Evolutionary conservation across 2,329 filamentous ascomycete species (phyloP), one percentile per base, ranked within the genome.

Genomic region (Pseudonectria buxi): DNA sequence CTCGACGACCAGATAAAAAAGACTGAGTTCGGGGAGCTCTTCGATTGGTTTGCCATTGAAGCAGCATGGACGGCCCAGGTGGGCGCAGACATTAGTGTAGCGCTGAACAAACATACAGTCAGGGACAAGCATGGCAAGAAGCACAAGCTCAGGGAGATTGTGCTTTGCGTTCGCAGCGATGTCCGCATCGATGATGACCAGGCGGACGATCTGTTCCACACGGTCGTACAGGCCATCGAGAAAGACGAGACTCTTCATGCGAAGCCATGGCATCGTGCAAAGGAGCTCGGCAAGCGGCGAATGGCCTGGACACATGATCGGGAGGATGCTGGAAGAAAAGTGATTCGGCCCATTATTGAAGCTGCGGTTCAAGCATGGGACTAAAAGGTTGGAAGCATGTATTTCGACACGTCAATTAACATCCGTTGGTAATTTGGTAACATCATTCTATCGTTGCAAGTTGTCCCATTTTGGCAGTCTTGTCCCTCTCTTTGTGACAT

Each of bases 11-110:
- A 68, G 39, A 67, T 68, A 35, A 43, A 54, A 9, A 65, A 63
- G 45, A 69, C 65, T 0, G 64, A 67, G 18, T 69, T 67, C 37
- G 53, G 57, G 30, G 65, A 65, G 43, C 57, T 69, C 5, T 69
- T 69, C 31, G 58, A 69, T 45, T 69, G 65, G 65, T 69, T 69
- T 37, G 65, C 65, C 3, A 53, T 68, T 18, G 63, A 69, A 33
- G 65, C 66, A 10, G 66, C 66, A 2, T 69, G 65, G 65, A 69
- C 66, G 1, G 65, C 66, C 5, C 57, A 65, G 39, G 53, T 61
- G 9, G 61, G 63, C 24, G 59, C 62, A 10, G 66, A 69, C 42
- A 64, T 69, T 45, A 59, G 55, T 42, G 56, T 69, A 25, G 58
- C 58, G 5, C 46, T 69, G 24, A 69, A 64, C 56, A 68, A 68